Conservation (phyloP, 2,329 filamentous ascomycete genomes). For the Fusarium veterinarium region DNA sequence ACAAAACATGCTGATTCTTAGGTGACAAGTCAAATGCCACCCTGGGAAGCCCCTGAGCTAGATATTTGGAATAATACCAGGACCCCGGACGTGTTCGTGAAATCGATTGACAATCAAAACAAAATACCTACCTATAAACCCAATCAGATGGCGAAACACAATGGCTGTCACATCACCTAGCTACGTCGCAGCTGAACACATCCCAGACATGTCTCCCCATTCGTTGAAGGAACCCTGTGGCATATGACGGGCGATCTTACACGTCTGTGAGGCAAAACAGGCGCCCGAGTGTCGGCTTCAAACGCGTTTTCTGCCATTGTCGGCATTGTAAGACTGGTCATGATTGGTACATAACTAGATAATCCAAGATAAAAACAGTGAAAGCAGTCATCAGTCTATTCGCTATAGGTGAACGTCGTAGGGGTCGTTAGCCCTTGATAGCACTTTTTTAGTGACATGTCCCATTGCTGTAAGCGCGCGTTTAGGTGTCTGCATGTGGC, state of each 20-base stretch:
- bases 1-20: background rate
- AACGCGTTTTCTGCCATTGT: background rate
- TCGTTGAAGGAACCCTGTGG: slow-evolving; percentile 28
- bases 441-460: background rate
- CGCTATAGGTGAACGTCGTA: background rate
- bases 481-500: slow-evolving; percentile 33
- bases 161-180: slow-evolving; percentile 24
- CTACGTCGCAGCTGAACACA: slow-evolving; percentile 25
- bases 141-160: slow-evolving; percentile 20
- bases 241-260: slow-evolving; percentile 23
- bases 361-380: background rate
- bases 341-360: background rate
- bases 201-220: slow-evolving; percentile 26
- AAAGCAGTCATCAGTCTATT: background rate
- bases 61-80: background rate
- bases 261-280: slow-evolving; percentile 24
- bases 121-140: background rate
- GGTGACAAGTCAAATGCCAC: background rate
- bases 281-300: slow-evolving; percentile 22
- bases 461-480: slow-evolving; percentile 45
- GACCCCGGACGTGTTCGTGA: background rate
- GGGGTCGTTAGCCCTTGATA: background rate
- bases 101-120: slow-evolving; percentile 7
- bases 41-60: slow-evolving; percentile 1
- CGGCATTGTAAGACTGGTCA: background rate